Conservation (phyloP, 1,284 basidiomycete genomes). For the Leccinum pachyderme region DNA sequence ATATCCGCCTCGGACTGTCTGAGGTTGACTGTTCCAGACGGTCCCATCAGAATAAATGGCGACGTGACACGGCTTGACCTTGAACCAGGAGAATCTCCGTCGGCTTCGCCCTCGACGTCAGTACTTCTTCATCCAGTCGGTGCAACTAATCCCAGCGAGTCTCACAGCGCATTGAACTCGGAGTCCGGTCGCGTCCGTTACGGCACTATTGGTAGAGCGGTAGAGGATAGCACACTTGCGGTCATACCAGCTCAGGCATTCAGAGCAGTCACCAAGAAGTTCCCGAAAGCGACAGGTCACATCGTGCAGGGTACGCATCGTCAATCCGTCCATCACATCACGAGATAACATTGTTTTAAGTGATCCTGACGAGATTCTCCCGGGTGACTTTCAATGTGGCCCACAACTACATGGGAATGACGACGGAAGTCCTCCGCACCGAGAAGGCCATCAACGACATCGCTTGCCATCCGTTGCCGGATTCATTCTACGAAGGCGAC, state of each 20-base stretch:
- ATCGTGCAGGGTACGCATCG: conserved; percentile 81
- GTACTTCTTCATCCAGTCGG: conserved; percentile 56
- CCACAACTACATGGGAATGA: conserved; percentile 94
- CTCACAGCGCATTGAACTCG: conserved; percentile 18
- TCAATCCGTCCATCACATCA: neutral
- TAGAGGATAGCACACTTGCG: conserved; percentile 93
- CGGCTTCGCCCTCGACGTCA: conserved; percentile 62
- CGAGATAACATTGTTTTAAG: conserved; percentile 38
- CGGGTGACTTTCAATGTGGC: conserved; percentile 96
- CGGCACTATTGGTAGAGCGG: conserved; percentile 84
- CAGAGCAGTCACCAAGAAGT: conserved; percentile 87
- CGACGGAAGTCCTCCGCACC: conserved; percentile 91
- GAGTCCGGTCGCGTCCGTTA: conserved; percentile 43
- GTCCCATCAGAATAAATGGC: conserved; percentile 46
- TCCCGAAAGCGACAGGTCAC: conserved; percentile 94
- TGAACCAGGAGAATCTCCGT: conserved; percentile 36
- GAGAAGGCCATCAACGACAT: conserved; percentile 97
- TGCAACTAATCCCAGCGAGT: conserved; percentile 22
- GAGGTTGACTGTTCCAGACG: conserved; percentile 20
- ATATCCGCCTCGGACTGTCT: conserved; percentile 19
- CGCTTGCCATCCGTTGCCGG: conserved; percentile 91
- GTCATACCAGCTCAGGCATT: conserved; percentile 99
- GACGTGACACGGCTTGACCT: conserved; percentile 66
- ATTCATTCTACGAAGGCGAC: conserved; percentile 91
- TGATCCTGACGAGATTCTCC: conserved; percentile 93